Evolutionary conservation across 1,284 basidiomycete species (phyloP), one percentile per base, ranked within the genome.

Genomic region (Megacollybia platyphylla): DNA sequence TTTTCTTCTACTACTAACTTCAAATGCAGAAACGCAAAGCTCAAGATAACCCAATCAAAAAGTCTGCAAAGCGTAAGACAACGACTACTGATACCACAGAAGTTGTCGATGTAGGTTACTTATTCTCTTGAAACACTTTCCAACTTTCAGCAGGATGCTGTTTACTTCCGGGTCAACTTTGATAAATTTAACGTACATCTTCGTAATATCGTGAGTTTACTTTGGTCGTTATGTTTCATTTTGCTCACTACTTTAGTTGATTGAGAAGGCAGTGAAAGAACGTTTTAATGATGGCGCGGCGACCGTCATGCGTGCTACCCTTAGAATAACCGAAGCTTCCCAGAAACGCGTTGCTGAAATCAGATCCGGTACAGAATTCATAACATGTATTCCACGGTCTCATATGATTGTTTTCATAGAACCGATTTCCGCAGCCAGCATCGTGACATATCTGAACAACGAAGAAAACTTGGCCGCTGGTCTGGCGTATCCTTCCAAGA

Each of bases 141-240:
- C 43, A 27, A 47, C 43, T 42, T 10, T 18, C 34, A 15, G 2
- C 46, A 91, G 87, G 74, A 82, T 15, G 66, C 67, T 2, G 71
- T 84, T 17, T 83, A 83, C 61, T 85, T 92, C 56, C 77, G 85
- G 37, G 73, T 97, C 43, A 92, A 96, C 61, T 86, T 81, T 54
- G 85, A 93, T 51, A 84, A 79, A 51, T 94, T 93, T 61, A 82
- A 88, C 51, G 69, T 92, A 28, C 81, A 89, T 52, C 79, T 97
- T 40, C 83, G 94, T 29, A 93, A 96, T 60, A 72, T 84, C 58
- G 88, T 87, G 51, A 30, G 71, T 53, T 46, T 15, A 11, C 8
- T 44, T 39, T 40, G n/a, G 45, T 44, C 29, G 44, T 34, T 34
- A 39, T 43, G 42, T 10, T 43, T 36, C 30, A 43, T 44, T 27